These are phyloP conservation scores for Lepidium africanum DNA, from an alignment of 345 rosid genomes.

Conservation along the genomic window DNA sequence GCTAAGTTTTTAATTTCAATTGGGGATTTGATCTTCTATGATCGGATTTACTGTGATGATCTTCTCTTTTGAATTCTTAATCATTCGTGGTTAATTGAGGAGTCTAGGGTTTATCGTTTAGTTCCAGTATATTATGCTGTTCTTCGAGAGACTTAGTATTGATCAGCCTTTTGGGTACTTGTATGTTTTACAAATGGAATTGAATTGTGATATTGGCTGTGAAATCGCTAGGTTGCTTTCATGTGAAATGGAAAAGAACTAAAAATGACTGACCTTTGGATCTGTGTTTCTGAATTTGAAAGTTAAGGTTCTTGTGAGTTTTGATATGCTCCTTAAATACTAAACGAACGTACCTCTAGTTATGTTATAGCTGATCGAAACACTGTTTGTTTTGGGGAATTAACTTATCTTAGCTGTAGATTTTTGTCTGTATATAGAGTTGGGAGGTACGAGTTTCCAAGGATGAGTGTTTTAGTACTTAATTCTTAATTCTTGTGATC, in stretches of 20 bases:
- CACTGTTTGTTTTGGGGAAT: neutral
- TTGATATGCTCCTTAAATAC: neutral
- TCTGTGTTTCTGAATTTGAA: neutral
- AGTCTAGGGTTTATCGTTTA: slow-evolving; percentile 1
- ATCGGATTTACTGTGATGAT: neutral
- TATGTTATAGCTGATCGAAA: neutral
- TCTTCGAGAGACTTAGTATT: neutral
- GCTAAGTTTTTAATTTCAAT: neutral
- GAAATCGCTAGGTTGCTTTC: neutral
- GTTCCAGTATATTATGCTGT: neutral
- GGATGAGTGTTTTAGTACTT: neutral
- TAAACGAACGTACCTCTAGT: neutral
- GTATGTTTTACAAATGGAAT: neutral
- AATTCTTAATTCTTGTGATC: neutral
- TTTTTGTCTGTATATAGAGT: neutral
- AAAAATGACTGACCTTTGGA: neutral
- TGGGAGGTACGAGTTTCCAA: neutral
- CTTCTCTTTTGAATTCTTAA: neutral
- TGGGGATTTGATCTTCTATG: neutral
- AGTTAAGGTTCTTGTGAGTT: neutral
- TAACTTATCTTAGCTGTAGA: neutral
- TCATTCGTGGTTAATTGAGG: neutral
- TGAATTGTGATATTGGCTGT: neutral
- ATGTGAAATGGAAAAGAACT: neutral
- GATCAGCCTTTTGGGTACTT: neutral